A percentile compares a stretch with the other conserved stretches of the same genome.
Evolutionary conservation across 441 rosid genomes (phyloP).

Genomic region (Erysimum cheiri): DNA sequence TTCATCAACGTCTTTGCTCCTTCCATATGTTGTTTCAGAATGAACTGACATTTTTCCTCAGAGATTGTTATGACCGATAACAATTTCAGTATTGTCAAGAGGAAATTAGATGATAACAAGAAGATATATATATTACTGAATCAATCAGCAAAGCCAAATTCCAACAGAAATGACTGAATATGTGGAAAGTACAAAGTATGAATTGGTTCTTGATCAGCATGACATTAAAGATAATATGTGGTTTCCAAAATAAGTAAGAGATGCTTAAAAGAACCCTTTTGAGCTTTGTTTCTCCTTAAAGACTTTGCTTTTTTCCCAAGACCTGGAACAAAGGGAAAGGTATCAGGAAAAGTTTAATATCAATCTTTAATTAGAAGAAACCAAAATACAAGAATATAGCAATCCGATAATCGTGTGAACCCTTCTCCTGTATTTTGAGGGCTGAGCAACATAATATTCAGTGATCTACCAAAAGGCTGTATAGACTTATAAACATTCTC

Average conservation of each 20-base stretch:
- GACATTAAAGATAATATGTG: constrained; percentile 32
- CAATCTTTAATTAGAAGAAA: constrained; percentile 28
- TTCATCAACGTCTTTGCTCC: constrained; percentile 45
- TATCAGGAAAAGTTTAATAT: constrained; percentile 26
- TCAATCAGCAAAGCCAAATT: constrained; percentile 9
- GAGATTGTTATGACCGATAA: constrained; percentile 5
- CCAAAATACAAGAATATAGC: constrained; percentile 27
- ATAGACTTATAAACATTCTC: constrained; percentile 1
- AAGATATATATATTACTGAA: constrained; percentile 13
- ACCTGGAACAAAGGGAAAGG: constrained; percentile 39
- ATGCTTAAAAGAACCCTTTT: constrained; percentile 34
- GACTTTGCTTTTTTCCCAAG: constrained; percentile 10
- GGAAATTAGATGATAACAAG: constrained; percentile 2
- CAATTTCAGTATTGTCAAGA: constrained; percentile 6
- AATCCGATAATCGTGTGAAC: constrained; percentile 19
- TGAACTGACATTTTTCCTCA: constrained; percentile 27
- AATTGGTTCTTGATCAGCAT: constrained; percentile 37
- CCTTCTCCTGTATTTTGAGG: constrained; percentile 13
- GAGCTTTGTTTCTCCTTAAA: constrained; percentile 39
- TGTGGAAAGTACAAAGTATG: constrained; percentile 23
- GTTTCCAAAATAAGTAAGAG: constrained; percentile 36
- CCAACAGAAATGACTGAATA: constrained; percentile 8
- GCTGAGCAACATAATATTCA: neutral
- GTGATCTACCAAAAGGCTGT: constrained; percentile 1
- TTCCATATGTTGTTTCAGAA: constrained; percentile 29